Evolutionary conservation across 176 grass and related monocot genomes (phyloP), one percentile per base, ranked within the genome.

Genomic region (Otatea glauca): DNA sequence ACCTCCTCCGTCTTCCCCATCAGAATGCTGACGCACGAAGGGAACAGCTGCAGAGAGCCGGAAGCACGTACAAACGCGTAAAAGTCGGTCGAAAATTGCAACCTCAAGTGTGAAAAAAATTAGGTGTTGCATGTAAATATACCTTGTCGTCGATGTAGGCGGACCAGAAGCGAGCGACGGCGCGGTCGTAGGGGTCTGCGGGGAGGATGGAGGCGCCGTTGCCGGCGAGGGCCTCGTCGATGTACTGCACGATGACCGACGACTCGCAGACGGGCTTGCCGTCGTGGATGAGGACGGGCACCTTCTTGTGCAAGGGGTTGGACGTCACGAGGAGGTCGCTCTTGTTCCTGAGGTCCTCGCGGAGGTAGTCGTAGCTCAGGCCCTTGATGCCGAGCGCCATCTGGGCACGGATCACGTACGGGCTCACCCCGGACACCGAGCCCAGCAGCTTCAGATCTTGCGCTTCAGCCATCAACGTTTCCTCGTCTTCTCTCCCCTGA

Each of bases 221-320:
- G 35, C 70, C 62, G 24, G 15, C 1, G 37, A 85, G 89, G 12
- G 35, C 72, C 69, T 96, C 91, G 0, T 91, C 94, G 27, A 96
- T 63, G 86, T 93, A 93, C 63, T 96, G 71, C 3, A 96, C 2
- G 71, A 96, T 91, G 23, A 96, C 18, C 27, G 23, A 16, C 4
- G 94, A 96, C 20, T 93, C 91, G 18, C 72, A 84, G 47, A 93
- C 4, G 1, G 77, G 54, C 74, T 21, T 89, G n/a, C 80, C 86
- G 16, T 59, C 37, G 56, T 96, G 91, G 87, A 96, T 87, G 24
- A 96, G 77, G 20, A 91, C 87, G 0, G 91, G 91, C 2, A 96
- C 83, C 48, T 82, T 76, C 75, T 91, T 91, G 72, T 86, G 51
- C 65, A 89, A 63, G 0, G 87, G 94, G 89, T 96, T 96, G 29